Conservation (phyloP, 768 basidiomycete genomes). For the Tremella mesenterica region DNA sequence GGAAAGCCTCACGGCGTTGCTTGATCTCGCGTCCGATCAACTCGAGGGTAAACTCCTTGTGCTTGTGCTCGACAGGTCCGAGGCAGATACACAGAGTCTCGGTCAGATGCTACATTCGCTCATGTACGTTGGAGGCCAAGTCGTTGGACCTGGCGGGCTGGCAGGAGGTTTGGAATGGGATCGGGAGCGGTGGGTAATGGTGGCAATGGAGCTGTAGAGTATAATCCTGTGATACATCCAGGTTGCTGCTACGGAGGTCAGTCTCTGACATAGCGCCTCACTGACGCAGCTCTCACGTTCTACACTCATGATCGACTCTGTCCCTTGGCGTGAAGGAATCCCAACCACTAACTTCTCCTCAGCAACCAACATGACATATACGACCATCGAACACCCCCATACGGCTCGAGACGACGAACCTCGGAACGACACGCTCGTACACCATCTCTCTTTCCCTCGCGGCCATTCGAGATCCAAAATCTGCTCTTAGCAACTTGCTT, state of each 20-base stretch:
- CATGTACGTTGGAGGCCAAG: conserved; percentile 40
- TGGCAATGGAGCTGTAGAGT: conserved; percentile 38
- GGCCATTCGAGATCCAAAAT: no score
- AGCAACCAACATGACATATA: no score
- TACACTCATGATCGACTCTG: no score
- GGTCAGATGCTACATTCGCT: conserved; percentile 36
- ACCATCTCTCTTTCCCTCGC: no score
- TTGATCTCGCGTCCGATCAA: conserved; percentile 38
- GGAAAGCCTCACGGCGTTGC: conserved; percentile 37
- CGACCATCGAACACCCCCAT: no score
- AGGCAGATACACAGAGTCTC: conserved; percentile 31
- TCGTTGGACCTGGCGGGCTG: conserved; percentile 27
- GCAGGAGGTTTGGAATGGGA: conserved; percentile 40
- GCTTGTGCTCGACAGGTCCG: conserved; percentile 33
- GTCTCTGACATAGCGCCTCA: no score
- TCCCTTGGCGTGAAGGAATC: no score
- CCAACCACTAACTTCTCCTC: no score
- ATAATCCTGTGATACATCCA: not conserved
- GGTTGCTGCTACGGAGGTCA: not conserved
- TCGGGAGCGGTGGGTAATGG: conserved; percentile 39
- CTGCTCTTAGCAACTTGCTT: no score
- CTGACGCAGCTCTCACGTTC: no score
- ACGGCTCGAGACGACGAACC: no score
- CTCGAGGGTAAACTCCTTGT: conserved; percentile 33
- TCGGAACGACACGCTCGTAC: no score